Percentiles rank a stretch among this genome's conserved stretches.
phyloP scores from a whole-genome alignment of 345 rosid genomes.

The Citrus mangshanensis region DNA sequence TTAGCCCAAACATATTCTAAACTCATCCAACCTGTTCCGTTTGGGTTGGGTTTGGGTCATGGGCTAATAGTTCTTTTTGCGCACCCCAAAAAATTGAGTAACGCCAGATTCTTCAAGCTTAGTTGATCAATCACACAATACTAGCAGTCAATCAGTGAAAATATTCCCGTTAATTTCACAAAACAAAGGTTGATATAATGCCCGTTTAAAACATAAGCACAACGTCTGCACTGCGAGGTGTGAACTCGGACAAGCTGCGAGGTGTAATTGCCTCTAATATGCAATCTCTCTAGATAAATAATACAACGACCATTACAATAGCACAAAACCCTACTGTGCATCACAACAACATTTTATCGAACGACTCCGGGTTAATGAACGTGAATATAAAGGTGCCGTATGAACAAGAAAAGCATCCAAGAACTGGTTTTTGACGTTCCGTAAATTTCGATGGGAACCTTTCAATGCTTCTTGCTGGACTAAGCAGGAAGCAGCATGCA shows the following conservation, averaged over 20 bases:
- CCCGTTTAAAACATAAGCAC: background rate
- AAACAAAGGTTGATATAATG: background rate
- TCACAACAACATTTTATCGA: background rate
- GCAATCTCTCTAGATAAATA: background rate
- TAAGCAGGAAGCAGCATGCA: background rate
- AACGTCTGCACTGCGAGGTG: background rate
- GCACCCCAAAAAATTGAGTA: no score
- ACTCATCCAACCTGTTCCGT: no score
- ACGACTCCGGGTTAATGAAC: background rate
- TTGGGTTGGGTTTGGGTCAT: no score
- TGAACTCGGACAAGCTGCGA: background rate
- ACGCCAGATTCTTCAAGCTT: no score
- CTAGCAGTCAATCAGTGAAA: background rate
- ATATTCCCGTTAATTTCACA: background rate
- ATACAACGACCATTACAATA: background rate
- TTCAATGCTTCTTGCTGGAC: background rate
- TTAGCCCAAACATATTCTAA: no score
- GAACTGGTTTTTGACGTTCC: background rate
- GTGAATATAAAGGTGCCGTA: background rate
- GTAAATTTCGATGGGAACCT: background rate
- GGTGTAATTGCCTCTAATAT: background rate
- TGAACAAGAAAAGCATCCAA: background rate
- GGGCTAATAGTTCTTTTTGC: no score
- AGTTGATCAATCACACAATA: background rate
- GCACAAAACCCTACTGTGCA: background rate